Evolutionary conservation across 192 early-diverging fungal genomes (phyloP).

Genomic region (Coemansia erecta): DNA sequence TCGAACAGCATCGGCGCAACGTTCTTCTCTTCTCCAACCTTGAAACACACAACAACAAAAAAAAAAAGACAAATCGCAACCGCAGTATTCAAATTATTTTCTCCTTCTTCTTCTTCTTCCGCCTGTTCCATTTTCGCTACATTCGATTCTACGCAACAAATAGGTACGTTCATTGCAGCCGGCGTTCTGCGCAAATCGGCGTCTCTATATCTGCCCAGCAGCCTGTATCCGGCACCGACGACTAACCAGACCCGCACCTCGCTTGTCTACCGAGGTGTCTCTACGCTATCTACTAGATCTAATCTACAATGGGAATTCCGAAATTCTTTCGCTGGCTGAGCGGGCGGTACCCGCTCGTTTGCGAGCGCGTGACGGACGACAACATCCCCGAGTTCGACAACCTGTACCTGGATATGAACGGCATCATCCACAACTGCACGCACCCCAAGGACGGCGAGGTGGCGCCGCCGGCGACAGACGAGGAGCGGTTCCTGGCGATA

Average conservation of each 20-base stretch:
- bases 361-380: conserved; percentile 85
- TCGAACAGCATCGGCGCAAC: neutral
- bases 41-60: neutral
- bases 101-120: too few species aligned
- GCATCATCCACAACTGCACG: conserved; percentile 96
- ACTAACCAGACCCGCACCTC: conserved; percentile 1
- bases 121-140: neutral
- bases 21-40: neutral
- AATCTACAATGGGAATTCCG: conserved; percentile 70
- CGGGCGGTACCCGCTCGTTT: conserved; percentile 94
- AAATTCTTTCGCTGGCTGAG: conserved; percentile 98
- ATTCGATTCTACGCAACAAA: neutral
- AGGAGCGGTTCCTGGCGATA: conserved; percentile 88
- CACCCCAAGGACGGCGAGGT: conserved; percentile 89
- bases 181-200: too few species aligned
- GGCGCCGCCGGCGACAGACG: conserved; percentile 86
- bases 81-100: too few species aligned
- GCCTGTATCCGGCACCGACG: neutral
- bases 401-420: conserved; percentile 99
- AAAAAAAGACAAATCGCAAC: neutral
- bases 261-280: neutral
- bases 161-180: too few species aligned
- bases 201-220: neutral
- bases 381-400: conserved; percentile 97
- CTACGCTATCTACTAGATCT: neutral